These are phyloP conservation scores for Triticum aestivum DNA, from an alignment of 176 grass and related monocot species.

Conservation along the genomic window DNA sequence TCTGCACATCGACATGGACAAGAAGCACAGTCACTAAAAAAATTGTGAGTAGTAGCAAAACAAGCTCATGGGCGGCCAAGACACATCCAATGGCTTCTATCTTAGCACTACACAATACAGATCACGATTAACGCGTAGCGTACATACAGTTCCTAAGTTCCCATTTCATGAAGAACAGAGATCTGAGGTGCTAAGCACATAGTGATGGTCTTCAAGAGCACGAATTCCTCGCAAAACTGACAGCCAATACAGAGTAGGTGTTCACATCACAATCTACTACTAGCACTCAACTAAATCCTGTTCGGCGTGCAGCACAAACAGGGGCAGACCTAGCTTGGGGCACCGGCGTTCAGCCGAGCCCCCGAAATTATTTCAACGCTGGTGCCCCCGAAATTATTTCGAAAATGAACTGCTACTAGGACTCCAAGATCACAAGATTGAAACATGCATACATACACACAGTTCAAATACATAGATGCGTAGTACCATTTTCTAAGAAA, in stretches of 20 bases:
- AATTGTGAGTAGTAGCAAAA: neutral
- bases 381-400: too few relatives aligned
- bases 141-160: neutral
- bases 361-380: too few relatives aligned
- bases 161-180: neutral
- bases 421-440: too few relatives aligned
- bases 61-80: neutral
- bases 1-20: neutral
- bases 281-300: neutral
- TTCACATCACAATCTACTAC: neutral
- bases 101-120: neutral
- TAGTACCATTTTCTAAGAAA: too few relatives aligned
- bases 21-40: neutral
- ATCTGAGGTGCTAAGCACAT: neutral
- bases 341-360: too few relatives aligned
- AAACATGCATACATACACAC: too few relatives aligned
- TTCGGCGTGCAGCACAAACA: neutral
- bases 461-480: too few relatives aligned
- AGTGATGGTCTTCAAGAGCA: constrained; percentile 8
- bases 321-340: too few relatives aligned
- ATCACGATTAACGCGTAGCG: neutral
- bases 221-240: neutral
- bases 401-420: too few relatives aligned
- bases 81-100: neutral
- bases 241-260: neutral